Evolutionary conservation across 306 rosid genomes (phyloP).

Genomic region (Begonia masoniana): DNA sequence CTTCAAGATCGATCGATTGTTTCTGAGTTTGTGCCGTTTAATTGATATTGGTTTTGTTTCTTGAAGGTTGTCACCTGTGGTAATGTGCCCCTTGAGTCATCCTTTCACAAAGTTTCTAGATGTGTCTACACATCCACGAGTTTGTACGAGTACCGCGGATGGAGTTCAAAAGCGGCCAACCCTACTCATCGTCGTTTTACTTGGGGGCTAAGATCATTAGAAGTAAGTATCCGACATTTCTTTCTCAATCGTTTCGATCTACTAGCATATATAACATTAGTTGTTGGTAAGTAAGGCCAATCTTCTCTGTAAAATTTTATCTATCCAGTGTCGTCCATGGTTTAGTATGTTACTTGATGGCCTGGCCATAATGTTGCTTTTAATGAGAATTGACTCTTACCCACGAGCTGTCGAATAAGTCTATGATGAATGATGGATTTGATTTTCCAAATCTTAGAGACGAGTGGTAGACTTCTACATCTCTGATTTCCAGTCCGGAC

Average conservation of each 20-base stretch:
- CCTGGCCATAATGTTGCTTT: too few species aligned
- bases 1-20: background rate
- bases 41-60: background rate
- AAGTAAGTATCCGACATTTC: constrained; percentile 37
- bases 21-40: constrained; percentile 2
- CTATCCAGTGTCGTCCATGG: too few species aligned
- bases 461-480: constrained; percentile 94
- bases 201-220: constrained; percentile 90
- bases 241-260: background rate
- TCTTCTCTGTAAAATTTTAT: too few species aligned
- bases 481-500: constrained; percentile 97
- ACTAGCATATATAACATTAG: background rate
- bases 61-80: constrained; percentile 96
- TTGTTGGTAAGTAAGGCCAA: too few species aligned
- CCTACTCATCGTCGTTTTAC: constrained; percentile 89
- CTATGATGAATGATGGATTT: too few species aligned
- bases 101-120: constrained; percentile 86
- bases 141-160: constrained; percentile 88
- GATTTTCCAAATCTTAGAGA: constrained; percentile 37
- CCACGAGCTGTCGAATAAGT: too few species aligned
- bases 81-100: constrained; percentile 91
- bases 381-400: too few species aligned
- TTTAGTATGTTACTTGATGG: too few species aligned
- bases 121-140: constrained; percentile 93
- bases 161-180: constrained; percentile 95